phyloP scores from a whole-genome alignment of 257 asterid genomes.

The Thymus quinquecostatus region DNA sequence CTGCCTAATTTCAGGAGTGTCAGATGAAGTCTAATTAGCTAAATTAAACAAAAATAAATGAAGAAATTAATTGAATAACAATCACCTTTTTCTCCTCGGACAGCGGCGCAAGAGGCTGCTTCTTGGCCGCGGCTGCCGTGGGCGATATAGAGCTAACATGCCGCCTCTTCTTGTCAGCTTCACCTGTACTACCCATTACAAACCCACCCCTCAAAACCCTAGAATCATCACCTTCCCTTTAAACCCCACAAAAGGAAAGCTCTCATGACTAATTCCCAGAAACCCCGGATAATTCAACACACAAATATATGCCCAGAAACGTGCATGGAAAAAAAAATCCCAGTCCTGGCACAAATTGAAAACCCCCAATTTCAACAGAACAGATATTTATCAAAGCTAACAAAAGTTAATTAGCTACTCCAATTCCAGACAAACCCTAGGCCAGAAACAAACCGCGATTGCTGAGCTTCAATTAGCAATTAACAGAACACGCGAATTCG shows the following conservation, averaged over 20 bases:
- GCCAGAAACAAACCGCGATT: not conserved
- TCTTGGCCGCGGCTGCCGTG: conserved; percentile 60
- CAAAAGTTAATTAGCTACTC: not conserved
- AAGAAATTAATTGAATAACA: not conserved
- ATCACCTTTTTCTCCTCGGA: conserved; percentile 87
- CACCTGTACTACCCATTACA: conserved; percentile 83
- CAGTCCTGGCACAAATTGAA: conserved; percentile 18
- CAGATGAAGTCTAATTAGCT: not conserved
- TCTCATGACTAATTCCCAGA: conserved; percentile 28
- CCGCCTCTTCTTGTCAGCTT: conserved; percentile 78
- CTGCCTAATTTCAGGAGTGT: conserved; percentile 10
- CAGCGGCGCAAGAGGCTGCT: conserved; percentile 54
- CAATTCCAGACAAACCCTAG: conserved; percentile 33
- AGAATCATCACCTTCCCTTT: conserved; percentile 35
- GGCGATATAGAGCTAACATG: conserved; percentile 75
- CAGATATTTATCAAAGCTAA: not conserved
- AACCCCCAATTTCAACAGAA: conserved; percentile 31
- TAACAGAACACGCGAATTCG: not conserved
- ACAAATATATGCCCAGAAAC: conserved; percentile 15
- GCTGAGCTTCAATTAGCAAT: conserved; percentile 12
- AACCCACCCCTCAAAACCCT: conserved; percentile 58
- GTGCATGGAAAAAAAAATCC: conserved; percentile 32
- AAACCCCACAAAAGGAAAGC: conserved; percentile 23
- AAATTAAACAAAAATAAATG: not conserved
- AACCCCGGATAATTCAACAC: conserved; percentile 21